Evolutionary conservation across 2,329 filamentous ascomycete genomes (phyloP), one percentile per base, ranked within the genome.

Genomic region (Claviceps fusiformis): DNA sequence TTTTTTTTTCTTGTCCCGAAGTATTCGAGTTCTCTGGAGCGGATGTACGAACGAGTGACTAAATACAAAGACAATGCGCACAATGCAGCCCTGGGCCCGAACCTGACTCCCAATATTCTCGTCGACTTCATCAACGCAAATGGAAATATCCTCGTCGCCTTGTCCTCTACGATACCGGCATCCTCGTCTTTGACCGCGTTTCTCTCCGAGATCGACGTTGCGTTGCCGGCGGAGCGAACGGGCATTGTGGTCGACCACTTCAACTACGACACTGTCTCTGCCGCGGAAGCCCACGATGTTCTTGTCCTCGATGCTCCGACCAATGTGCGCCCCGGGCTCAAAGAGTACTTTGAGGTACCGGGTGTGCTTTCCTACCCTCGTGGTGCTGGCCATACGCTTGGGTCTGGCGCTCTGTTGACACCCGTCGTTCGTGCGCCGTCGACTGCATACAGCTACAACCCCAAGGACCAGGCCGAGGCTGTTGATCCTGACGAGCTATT

Each of bases 161-260:
- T 96, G 59, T 90, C 90, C 39, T 83, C 87, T 60, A 79, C 81
- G 55, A 74, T 80, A 51, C 71, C 85, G 17, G 84, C 86, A 3
- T 83, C 92, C 15, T 82, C 81, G 54, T 82, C 87, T 50, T 73
- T 96, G 62, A 82, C 83, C 61, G 86, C 86, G 46, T 78, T 95
- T 55, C 86, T 97, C 53, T 75, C 87, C 64, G 90, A 97, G 72
- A 78, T 96, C 68, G 92, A 96, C 67, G 87, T 98, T 65, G 77
- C 84, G 61, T 81, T 96, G n/a, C 89, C 93, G 44, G 73, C 82
- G 41, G 92, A 95, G 71, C 88, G 91, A 65, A 89, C 86, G 55
- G 84, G 88, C 56, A 76, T 92, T 56, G 86, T 95, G 6, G 85
- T 97, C 58, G 93, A 97, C 72, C 93, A 98, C 76, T 96, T 97